Evolutionary conservation across 139 green algal genomes (phyloP).

Genomic region (Parachlorella kessleri): DNA sequence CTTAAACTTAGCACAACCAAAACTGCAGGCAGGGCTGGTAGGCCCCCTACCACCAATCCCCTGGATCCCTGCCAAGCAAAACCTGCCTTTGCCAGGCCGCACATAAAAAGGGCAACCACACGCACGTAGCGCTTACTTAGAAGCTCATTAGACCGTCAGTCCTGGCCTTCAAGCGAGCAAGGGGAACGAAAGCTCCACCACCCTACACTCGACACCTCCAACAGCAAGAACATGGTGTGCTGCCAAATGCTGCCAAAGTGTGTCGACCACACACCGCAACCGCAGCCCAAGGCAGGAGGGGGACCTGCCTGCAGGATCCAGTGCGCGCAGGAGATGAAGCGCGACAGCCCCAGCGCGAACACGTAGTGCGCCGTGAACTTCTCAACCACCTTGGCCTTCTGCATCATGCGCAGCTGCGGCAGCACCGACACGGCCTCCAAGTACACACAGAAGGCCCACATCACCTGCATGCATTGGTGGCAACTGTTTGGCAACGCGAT

Average conservation of each 20-base stretch:
- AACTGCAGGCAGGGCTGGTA: no score
- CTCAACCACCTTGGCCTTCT: conserved; percentile 96
- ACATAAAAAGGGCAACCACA: no score
- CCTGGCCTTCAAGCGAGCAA: no score
- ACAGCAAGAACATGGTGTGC: background rate
- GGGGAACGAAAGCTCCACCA: background rate
- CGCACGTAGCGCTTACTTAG: no score
- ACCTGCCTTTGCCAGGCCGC: no score
- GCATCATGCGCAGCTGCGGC: conserved; percentile 98
- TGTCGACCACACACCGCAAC: background rate
- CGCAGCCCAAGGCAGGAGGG: no score
- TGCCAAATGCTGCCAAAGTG: background rate
- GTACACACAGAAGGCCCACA: conserved; percentile 99
- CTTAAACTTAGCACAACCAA: no score
- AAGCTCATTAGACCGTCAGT: no score
- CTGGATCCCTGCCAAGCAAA: no score
- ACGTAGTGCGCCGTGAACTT: conserved; percentile 99
- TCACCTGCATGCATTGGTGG: no score
- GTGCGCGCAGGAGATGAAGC: conserved; percentile 98
- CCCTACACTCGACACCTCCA: background rate
- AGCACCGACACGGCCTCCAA: conserved; percentile 95
- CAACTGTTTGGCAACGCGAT: no score
- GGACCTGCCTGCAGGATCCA: conserved; percentile 90
- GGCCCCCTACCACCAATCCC: no score
- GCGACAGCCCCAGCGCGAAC: conserved; percentile 93